Evolutionary conservation across 768 basidiomycete species (phyloP).

Genomic region (Pluteus cervinus): DNA sequence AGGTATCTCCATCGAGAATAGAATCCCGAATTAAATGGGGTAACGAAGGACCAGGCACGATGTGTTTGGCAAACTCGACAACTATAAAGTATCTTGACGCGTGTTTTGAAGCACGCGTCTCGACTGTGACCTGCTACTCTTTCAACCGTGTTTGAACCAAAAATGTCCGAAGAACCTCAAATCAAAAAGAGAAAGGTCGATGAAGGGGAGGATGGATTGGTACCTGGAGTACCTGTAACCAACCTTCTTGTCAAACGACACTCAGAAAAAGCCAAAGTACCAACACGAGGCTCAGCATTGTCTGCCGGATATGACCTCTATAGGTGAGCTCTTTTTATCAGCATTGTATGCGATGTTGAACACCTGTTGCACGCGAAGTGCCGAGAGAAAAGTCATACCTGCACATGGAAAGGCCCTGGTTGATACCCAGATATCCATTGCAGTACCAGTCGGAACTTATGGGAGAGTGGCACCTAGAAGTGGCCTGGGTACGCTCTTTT

Average conservation of each 20-base stretch:
- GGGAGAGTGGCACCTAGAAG: conserved; percentile 95
- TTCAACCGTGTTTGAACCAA: too few species aligned
- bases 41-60: too few species aligned
- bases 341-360: conserved; percentile 3
- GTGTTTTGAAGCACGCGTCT: too few species aligned
- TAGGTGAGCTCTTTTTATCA: conserved; percentile 46
- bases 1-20: too few species aligned
- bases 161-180: conserved; percentile 29
- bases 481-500: conserved; percentile 72
- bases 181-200: conserved; percentile 62
- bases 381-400: conserved; percentile 78
- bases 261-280: conserved; percentile 75
- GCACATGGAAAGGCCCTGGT: conserved; percentile 89
- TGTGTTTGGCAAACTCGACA: too few species aligned
- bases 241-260: conserved; percentile 80
- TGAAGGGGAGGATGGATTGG: conserved; percentile 21
- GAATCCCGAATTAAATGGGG: too few species aligned
- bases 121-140: not conserved
- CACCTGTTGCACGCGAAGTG: conserved; percentile 37
- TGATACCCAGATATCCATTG: conserved; percentile 89
- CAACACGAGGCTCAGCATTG: conserved; percentile 79
- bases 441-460: conserved; percentile 90
- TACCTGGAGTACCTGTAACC: conserved; percentile 30
- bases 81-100: too few species aligned
- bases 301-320: conserved; percentile 96